Evolutionary conservation across 116 monocot species (phyloP), one percentile per base, ranked within the genome.

Genomic region (Iris pallida): DNA sequence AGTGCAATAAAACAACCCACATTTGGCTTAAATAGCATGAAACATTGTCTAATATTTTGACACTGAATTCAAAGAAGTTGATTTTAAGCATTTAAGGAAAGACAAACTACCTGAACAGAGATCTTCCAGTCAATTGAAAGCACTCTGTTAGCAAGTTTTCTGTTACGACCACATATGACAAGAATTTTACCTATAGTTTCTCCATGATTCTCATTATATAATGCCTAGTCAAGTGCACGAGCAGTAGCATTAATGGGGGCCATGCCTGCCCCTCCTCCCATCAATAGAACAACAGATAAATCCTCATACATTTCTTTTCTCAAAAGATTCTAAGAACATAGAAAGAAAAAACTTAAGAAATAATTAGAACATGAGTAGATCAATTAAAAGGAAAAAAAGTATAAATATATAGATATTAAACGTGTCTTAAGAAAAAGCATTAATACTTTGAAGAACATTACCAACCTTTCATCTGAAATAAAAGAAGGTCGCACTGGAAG

Each of bases 241-340:
- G 98, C 98, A 58, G 93, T 98, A 43, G 98, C 90, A 60, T 98
- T 93, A 73, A 98, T 93, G 59, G 98, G 98, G 19, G 93, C 98
- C 98, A 98, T 98, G 53, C 98, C 98, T 73, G 93, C 98, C 44
- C 98, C 98, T 57, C 98, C 98, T 61, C 98, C 98, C 98, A 98
- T 98, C 57, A 98, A 58, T 58, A 98, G 58, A 59, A 98, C 98
- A 66, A 90, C 88, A 72, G 98, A 93, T 59, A 98, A 71, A 63
- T 86, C 80, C 68, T 82, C 88, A 77, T 93, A 84, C 93, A 98
- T 90, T 11, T 98, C 90, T 78, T 79, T 90, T 73, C 88, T 78
- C 57, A 98, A 60, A 59, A 86, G 88, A 68, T 63, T 79, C 98
- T 98, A 68, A 49, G 16, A 8, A 67, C 57, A 55, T 15, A 55